Base-by-base conservation (phyloP, 1,139 yeast species). In the Hansenula lynferdii region DNA sequence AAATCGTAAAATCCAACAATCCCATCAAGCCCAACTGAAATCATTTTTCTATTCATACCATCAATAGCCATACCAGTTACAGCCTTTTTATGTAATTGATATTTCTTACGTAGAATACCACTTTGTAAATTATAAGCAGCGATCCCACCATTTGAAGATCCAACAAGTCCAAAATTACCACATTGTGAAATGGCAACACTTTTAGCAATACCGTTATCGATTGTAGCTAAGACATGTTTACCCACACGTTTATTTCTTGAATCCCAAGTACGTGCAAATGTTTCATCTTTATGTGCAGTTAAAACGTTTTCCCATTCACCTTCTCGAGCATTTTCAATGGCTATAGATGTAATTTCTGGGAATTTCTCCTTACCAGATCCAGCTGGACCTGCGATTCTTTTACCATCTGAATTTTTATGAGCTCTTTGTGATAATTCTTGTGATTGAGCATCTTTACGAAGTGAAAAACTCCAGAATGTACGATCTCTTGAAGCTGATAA, bases 261-360 rank as follows among this genome's bases (percentile, higher is more conserved):
- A 54, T 81, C 83, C 98, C 98, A 94, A 1, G 96, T 85, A 53
- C 96, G 77, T 1, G 97, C 98, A 63, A 79, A 82, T 1, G 70
- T 62, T 52, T 85, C 92, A 44, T 83, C 89, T 54, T 82, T 82
- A 60, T 94, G 98, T 0, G 87, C 94, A 24, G 98, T 89, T 14
- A 94, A 58, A 38, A 94, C 71, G 54, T 89, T 89, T 55, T 89
- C 98, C 98, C 98, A 94, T 41, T 92, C 94, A 24, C 92, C 92
- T 53, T 80, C 83, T 55, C 95, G 76, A 23, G 86, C 76, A 42
- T 77, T 79, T 44, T 85, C 85, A 47, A 85, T 80, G 2, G 95
- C 81, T 46, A 92, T 70, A 30, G 77, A 70, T 3, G 77, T 67
- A 42, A 90, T 80, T 49, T 87, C 95, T 1, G 96, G 84, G 54